Conservation (phyloP, 2,329 filamentous ascomycete genomes). For the Neonectria faginata region DNA sequence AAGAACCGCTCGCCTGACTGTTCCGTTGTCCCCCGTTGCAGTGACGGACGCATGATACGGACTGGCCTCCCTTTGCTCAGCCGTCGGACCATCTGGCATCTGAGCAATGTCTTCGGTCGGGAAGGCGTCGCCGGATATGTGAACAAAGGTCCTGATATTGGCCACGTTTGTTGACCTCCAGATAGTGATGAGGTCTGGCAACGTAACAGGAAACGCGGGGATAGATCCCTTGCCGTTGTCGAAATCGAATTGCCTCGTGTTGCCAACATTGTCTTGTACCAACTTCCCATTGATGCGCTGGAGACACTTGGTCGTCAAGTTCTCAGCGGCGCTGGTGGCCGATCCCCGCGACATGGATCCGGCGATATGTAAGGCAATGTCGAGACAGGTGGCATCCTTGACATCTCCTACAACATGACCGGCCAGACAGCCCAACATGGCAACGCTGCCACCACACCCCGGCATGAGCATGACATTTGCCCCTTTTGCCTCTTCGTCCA, state of each 20-base stretch:
- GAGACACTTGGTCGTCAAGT: not conserved
- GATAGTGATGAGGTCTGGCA: constrained; percentile 10
- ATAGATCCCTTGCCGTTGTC: not conserved
- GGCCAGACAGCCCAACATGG: constrained; percentile 5
- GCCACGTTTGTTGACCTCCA: constrained; percentile 4
- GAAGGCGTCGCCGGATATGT: not conserved
- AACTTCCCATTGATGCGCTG: not conserved
- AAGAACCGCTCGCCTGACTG: not conserved
- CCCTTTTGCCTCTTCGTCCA: not conserved
- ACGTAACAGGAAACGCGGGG: not conserved
- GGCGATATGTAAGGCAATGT: constrained; percentile 2
- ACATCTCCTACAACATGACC: not conserved
- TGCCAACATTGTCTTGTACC: not conserved
- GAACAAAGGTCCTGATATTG: constrained; percentile 8
- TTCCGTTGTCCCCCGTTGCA: not conserved
- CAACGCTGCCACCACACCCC: constrained; percentile 8
- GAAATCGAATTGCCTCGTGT: not conserved
- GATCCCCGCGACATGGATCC: constrained; percentile 6
- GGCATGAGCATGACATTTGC: constrained; percentile 2
- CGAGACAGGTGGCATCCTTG: not conserved
- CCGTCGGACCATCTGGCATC: constrained; percentile 2
- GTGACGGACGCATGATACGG: constrained; percentile 1
- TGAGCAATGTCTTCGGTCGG: not conserved
- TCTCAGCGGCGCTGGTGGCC: constrained; percentile 1
- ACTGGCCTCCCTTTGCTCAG: not conserved